Evolutionary conservation across 306 rosid genomes (phyloP), one percentile per base, ranked within the genome.

Genomic region (Vigna trinervia): DNA sequence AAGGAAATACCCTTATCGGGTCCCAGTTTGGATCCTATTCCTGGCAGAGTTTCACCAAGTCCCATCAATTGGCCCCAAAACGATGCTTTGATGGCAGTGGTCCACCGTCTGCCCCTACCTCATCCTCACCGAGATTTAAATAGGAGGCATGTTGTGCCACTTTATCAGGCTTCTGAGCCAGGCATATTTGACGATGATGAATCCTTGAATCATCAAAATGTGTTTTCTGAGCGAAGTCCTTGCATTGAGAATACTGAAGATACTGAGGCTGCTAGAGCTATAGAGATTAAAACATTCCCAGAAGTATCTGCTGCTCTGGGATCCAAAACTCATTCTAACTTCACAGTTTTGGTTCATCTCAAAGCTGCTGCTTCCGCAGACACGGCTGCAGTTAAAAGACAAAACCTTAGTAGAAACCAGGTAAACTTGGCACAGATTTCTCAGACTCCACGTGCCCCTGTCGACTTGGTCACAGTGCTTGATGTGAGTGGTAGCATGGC

Each of bases 401-500:
- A 79, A 56, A 86, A 82, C 32, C 76, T 76, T 11, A 46, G 83
- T 47, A 81, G 84, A 85, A 88, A 82, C 74, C 91, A 84, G 70
- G 73, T 85, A 69, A 75, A 78, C 76, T 71, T 85, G 81, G 69
- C 87, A 1, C 88, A 78, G 68, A 85, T 89, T 82, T 89, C 90
- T 58, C 93, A 81, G 45, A 80, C 89, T 61, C 86, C 83, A 1
- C 93, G 97, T 63, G 96, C 97, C 52, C 93, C 97, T 5, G 96
- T 95, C n/a, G 99, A 95, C 86, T 87, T 95, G 36, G 97, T 95
- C 82, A 95, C 99, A 0, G 99, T 95, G 81, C 99, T 95, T 15
- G 99, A 95, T 75, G 77, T 88, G 73, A 95, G 99, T 20, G 97
- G 99, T 54, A 95, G 99, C 87, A 95, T 95, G 99, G 97, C 97